These are phyloP conservation scores for Kluyveromyces sp. DNA, from an alignment of 1,139 yeast genomes.

Conservation along the genomic window DNA sequence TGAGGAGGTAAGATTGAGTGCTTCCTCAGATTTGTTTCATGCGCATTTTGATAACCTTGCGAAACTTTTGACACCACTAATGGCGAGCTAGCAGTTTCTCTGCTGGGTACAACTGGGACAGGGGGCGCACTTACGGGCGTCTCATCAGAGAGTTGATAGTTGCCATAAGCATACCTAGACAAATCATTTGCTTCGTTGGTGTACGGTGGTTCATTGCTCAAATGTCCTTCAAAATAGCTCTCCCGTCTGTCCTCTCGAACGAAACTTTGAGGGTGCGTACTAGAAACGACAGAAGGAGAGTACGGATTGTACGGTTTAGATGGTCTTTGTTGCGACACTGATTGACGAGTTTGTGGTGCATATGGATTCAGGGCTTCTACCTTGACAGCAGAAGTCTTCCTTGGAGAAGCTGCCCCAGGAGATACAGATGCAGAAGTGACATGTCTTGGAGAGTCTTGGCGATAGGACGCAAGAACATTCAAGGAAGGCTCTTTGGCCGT, in stretches of 20 bases:
- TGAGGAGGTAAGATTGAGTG: background rate
- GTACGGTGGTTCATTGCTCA: too few relatives aligned
- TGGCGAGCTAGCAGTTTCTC: background rate
- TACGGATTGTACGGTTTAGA: conserved; percentile 1
- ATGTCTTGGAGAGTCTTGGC: background rate
- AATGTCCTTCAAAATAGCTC: too few relatives aligned
- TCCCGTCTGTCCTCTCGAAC: background rate
- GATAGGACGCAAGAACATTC: background rate
- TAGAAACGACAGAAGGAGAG: background rate
- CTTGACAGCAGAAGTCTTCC: background rate
- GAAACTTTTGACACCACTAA: background rate
- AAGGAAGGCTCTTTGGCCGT: background rate
- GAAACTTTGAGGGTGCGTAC: background rate
- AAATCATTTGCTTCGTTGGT: conserved; percentile 1
- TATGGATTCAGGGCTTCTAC: background rate
- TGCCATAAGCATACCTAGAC: conserved; percentile 9
- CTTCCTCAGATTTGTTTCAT: background rate
- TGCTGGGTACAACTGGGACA: background rate
- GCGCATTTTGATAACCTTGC: background rate
- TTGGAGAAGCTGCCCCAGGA: background rate
- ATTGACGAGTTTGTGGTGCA: background rate
- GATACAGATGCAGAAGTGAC: background rate
- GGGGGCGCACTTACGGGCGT: background rate
- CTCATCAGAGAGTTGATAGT: conserved; percentile 5
- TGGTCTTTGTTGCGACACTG: background rate